Evolutionary conservation across 495 filamentous ascomycete species (phyloP).

Genomic region (Friedmanniomyces endolithicus): DNA sequence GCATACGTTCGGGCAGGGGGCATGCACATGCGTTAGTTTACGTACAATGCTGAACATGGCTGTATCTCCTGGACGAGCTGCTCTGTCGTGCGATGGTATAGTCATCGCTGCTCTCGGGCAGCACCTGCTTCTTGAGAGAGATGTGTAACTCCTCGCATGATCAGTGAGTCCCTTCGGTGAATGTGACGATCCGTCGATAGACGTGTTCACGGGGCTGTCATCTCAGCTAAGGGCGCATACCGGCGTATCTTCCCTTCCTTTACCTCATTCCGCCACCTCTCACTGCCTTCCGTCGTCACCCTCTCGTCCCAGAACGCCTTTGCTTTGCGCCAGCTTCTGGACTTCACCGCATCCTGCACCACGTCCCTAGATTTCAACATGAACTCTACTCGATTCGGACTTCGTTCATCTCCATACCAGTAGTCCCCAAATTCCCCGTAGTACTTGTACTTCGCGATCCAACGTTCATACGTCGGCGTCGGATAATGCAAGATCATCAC

Average conservation of each 20-base stretch:
- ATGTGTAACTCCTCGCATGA: too few relatives aligned
- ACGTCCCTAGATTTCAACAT: neutral
- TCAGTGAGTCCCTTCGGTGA: too few relatives aligned
- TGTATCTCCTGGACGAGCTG: too few relatives aligned
- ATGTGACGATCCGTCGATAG: too few relatives aligned
- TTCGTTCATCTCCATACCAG: neutral
- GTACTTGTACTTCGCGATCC: neutral
- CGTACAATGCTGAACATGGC: too few relatives aligned
- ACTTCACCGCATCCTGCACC: neutral
- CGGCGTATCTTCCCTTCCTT: neutral
- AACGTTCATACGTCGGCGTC: neutral
- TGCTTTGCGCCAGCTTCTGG: neutral
- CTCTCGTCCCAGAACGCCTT: neutral
- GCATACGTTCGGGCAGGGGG: too few relatives aligned
- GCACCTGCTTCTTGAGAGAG: too few relatives aligned
- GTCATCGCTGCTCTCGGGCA: too few relatives aligned
- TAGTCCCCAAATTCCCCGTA: neutral
- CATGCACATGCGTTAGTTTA: too few relatives aligned
- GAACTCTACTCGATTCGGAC: neutral
- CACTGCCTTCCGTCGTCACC: neutral
- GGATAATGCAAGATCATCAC: neutral
- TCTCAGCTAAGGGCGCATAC: neutral
- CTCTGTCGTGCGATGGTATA: too few relatives aligned
- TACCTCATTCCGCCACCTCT: neutral
- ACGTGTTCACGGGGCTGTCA: neutral